Base-by-base conservation (phyloP, 2,329 filamentous ascomycete genomes). In the Calonectria pauciramosa region DNA sequence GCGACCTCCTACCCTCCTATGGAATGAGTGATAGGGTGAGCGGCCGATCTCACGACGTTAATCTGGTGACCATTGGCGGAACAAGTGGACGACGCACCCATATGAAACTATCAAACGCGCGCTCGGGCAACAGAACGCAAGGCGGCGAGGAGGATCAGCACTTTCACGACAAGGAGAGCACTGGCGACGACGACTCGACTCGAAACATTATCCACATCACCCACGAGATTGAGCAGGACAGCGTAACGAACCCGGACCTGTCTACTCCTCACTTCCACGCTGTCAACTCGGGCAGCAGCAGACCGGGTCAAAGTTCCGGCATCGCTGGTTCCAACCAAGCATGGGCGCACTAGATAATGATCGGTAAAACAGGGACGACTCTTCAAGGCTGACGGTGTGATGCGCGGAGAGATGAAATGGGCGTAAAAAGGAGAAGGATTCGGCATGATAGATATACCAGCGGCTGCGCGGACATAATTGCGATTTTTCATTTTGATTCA, bases 121-220 rank as follows among this genome's bases (percentile, higher is more conserved):
- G 63, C 34, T 11, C 41, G 20, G 72, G 74, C 20, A 47, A 47
- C 20, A 66, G 69, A 28, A 47, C 4, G 11, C 44, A 47, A 13
- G 70, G 51, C 36, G 49, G n/a, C 44, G 65, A 72, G 1, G 26
- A 64, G 8, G 66, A 76, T 3, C 16, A 14, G 1, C 73, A 75
- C 30, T 76, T 76, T 9, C 74, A 77, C 16, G 75, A 77, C 68
- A 77, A 77, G 67, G 75, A 77, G 5, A 74, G 73, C 34, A 76
- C 23, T 2, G 36, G 47, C 44, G 75, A 77, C 63, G 75, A 74
- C 18, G 74, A 76, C 36, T 76, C 74, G 18, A 74, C 75, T 3
- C 75, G 75, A 18, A 63, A 68, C 51, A 77, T 77, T 20, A 77
- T 77, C 23, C 75, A 77, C 20, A 65, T 77, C 18, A 77, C 75